Evolutionary conservation across 371 early-diverging fungal species (phyloP).

Genomic region (Mucor ambiguus): DNA sequence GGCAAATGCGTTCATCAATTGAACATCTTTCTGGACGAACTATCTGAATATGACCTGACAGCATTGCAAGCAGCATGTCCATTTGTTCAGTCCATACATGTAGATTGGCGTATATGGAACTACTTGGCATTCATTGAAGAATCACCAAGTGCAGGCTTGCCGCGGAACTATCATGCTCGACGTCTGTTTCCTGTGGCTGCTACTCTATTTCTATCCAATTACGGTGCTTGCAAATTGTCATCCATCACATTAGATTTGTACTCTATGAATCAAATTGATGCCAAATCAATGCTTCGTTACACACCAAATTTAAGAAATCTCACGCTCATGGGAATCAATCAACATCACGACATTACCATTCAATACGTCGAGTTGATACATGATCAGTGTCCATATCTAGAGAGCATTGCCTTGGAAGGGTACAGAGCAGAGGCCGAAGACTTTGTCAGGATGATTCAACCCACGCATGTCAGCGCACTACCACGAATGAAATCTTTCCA

Average conservation of each 20-base stretch:
- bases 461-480: background rate
- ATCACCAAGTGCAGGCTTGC: background rate
- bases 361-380: conserved; percentile 14
- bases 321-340: conserved; percentile 20
- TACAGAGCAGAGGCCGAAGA: conserved; percentile 1
- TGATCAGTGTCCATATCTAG: conserved; percentile 3
- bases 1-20: conserved; percentile 12
- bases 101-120: conserved; percentile 22
- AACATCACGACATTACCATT: conserved; percentile 9
- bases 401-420: conserved; percentile 9
- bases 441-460: background rate
- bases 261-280: background rate
- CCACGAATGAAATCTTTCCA: conserved; percentile 12
- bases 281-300: conserved; percentile 5
- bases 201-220: conserved; percentile 6
- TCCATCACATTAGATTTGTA: conserved; percentile 13
- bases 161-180: conserved; percentile 11
- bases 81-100: conserved; percentile 12
- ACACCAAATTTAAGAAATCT: conserved; percentile 19
- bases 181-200: background rate
- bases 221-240: conserved; percentile 12
- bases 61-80: conserved; percentile 9
- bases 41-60: conserved; percentile 11
- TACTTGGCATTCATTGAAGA: conserved; percentile 3
- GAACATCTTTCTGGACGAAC: conserved; percentile 5